Evolutionary conservation across 805 yeast genomes (phyloP), one percentile per base, ranked within the genome.

Genomic region (Ogataea siamensis): DNA sequence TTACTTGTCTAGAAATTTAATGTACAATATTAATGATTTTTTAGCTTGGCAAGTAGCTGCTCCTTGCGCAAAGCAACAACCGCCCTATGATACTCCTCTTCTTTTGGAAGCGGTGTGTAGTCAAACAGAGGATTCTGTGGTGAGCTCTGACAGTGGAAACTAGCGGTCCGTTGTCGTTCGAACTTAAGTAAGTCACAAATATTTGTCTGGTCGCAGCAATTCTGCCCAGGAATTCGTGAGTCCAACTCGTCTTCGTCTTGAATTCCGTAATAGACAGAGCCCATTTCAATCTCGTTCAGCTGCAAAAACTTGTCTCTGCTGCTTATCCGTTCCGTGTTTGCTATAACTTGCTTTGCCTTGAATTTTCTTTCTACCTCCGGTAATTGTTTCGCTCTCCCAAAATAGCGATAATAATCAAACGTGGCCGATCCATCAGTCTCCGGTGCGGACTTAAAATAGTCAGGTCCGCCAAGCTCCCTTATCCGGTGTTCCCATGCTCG

Each of bases 321-420:
- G 66, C 13, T 8, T 13, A n/a, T 14, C 28, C 16, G 5, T n/a
- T n/a, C n/a, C n/a, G n/a, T n/a, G n/a, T n/a, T n/a, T n/a, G n/a
- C n/a, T n/a, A n/a, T n/a, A n/a, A n/a, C n/a, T n/a, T n/a, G n/a
- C n/a, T n/a, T n/a, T n/a, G 28, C 1, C 18, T 25, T 12, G 7
- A 78, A 44, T 15, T 74, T 45, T 41, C 70, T 70, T 36, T 70
- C 64, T 6, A 83, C 89, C 45, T 85, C 96, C 0, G 87, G 83
- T 7, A 88, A 62, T 29, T 87, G 91, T 36, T 76, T 69, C 0
- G 96, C 95, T 33, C 95, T 62, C 0, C 97, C 97, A 61, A 78
- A 89, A 59, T 84, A 89, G 39, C 83, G 64, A 46, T 77, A 78
- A 0, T 87, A 87, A 26, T 71, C 66, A 1, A 74, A 55, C 5